Base-by-base conservation (phyloP, 768 basidiomycete genomes). In the Megacollybia marginata region DNA sequence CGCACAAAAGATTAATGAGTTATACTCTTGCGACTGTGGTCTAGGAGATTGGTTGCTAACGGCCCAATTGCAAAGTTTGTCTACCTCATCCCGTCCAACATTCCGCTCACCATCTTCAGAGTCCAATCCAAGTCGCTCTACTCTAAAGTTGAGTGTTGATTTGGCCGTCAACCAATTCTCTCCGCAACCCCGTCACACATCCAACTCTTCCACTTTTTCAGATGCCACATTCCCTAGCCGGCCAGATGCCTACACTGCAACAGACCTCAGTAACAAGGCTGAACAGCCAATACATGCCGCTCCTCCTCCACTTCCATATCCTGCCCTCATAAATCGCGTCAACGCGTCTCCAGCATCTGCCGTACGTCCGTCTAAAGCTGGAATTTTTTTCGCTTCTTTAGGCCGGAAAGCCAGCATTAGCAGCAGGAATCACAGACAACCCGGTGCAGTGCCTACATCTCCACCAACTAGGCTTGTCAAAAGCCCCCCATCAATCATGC, bases 1-100 rank as follows among this genome's bases (percentile, higher is more conserved):
- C 57, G 84, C 86, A 20, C 68, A 72, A 55, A 93, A 92, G 69
- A 88, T 93, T 54, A 89, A 90, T 58, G 88, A 92, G 60, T 63
- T 94, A 16, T 79, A 80, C 48, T 69, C 73, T 52, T 82, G 79
- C 58, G 86, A 91, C 57, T 85, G 85, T 56, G 89, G 91, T 32
- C 66, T 93, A 47, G 68, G 69, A 16, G 81, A 85, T n/a, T 94
- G 92, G 92, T 65, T 91, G 20, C 55, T 68, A 35, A 74, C 77
- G 49, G 74, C 75, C 49, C 77, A 66, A 54, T 65, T 70, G 48
- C 73, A 75, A 73, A 75, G 89, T 87, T 57, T 20, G 70, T 62
- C 38, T 8, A 18, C 15, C 15, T 18, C 18, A 18, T 18, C 18
- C 8, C 18, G 38, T 40, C 13, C 5, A 40, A 40, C 8, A 2